Conservation (phyloP, 148 eudicot species). For the Heliosperma pusillum region DNA sequence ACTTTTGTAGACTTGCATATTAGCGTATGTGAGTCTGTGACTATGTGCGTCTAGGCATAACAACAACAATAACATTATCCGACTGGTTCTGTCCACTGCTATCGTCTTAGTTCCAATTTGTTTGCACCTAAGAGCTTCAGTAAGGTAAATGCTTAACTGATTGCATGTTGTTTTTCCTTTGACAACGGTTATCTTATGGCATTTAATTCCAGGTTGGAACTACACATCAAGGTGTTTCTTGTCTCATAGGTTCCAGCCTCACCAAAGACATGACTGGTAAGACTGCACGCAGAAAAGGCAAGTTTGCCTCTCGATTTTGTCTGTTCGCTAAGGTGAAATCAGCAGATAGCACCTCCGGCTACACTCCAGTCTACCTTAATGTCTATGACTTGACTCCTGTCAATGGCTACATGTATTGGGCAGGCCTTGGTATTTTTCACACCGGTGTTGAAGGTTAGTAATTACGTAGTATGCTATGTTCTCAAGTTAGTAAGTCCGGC, state of each 20-base stretch:
- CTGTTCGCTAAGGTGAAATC: conserved; percentile 63
- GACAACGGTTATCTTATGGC: conserved; percentile 1
- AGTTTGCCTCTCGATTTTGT: conserved; percentile 45
- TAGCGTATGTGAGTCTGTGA: background rate
- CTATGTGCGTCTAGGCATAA: too few relatives aligned
- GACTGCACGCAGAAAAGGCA: conserved; percentile 38
- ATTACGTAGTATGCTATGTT: conserved; percentile 15
- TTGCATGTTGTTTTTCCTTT: background rate
- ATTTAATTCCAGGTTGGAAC: conserved; percentile 43
- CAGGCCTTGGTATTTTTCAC: conserved; percentile 85
- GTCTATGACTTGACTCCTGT: conserved; percentile 80
- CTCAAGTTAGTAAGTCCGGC: background rate
- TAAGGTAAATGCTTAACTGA: background rate
- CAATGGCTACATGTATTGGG: conserved; percentile 88
- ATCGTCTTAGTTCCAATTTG: background rate
- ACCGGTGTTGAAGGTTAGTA: conserved; percentile 79
- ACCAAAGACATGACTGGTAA: conserved; percentile 40
- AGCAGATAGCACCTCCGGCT: conserved; percentile 39
- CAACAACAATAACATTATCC: too few relatives aligned
- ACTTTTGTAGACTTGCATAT: too few relatives aligned
- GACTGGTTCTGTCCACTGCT: background rate
- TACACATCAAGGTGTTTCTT: conserved; percentile 32
- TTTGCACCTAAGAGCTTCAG: background rate
- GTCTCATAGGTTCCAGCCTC: conserved; percentile 29
- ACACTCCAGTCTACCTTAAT: conserved; percentile 71